Evolutionary conservation across 139 green algal genomes (phyloP), one percentile per base, ranked within the genome.

Genomic region (Eudorina sp.): DNA sequence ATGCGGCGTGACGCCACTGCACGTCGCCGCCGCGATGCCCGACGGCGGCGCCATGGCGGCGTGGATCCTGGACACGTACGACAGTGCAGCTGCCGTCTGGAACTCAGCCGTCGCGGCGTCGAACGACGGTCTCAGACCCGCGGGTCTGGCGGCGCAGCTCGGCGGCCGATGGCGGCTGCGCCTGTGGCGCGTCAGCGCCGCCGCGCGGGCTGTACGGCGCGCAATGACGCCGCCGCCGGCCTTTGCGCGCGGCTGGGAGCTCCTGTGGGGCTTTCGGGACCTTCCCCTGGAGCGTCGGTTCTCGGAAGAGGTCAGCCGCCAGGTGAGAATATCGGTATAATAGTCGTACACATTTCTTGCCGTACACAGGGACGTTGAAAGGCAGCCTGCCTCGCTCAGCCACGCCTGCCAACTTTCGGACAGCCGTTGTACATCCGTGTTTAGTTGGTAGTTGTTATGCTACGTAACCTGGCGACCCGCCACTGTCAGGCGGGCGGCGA

Each of bases 11-110:
- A 86, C 79, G 29, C 79, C 79, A 5, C 79, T 86, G 9, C 79
- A 86, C 79, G 79, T 86, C 19, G 79, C 79, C 19, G 79, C 79
- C 9, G 55, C 53, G 13, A 69, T 86, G 40, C n/a, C 41, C 18
- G 79, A 86, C 45, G 79, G 79, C 79, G 79, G 79, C n/a, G 29
- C n/a, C 29, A 62, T 86, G 79, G 79, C 79, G 58, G 58, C 60
- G 13, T 76, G 60, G 60, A 0, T 62, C 14, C 60, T 86, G 40
- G 16, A 0, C 14, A 7, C 3, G 21, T 86, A 86, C 43, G 53
- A 64, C 41, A n/a, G 40, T 41, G 79, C 79, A 27, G 79, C 79
- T 11, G 79, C 58, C 1, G 43, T 45, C 4, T 86, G 79, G 79
- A 14, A 8, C 60, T 41, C 34, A 16, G 53, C 36, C 25, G 4